Evolutionary conservation across 305 asterid genomes (phyloP).

Genomic region (Fraxinus ornus): DNA sequence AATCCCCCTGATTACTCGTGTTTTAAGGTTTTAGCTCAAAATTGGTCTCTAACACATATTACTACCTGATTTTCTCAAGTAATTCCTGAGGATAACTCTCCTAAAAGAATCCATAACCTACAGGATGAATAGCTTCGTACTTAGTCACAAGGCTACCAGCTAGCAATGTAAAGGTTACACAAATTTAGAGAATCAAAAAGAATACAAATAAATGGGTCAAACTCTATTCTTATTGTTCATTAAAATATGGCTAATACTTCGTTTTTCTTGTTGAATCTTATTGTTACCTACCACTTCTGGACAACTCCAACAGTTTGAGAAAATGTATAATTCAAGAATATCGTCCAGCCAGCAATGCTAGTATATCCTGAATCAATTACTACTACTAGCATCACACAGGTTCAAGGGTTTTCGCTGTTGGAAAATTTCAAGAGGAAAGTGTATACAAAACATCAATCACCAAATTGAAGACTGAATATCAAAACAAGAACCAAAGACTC

Average conservation of each 20-base stretch:
- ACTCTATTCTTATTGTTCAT: background rate
- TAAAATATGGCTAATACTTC: background rate
- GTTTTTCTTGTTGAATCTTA: background rate
- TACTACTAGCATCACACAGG: background rate
- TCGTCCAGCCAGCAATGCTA: background rate
- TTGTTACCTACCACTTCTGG: background rate
- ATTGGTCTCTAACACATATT: background rate
- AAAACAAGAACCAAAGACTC: background rate
- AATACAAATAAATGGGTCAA: background rate
- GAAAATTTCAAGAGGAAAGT: background rate
- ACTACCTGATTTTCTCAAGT: background rate
- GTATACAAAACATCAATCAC: background rate
- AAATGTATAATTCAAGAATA: background rate
- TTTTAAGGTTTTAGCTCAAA: background rate
- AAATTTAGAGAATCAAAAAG: background rate
- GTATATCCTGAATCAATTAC: background rate
- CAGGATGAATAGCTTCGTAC: background rate
- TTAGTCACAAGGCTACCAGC: background rate
- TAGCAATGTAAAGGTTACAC: background rate
- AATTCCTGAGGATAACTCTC: background rate
- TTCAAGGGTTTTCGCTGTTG: background rate
- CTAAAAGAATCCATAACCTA: background rate
- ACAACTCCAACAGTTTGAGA: background rate
- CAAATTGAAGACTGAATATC: background rate
- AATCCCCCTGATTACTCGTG: background rate